Evolutionary conservation across 441 rosid species (phyloP), one percentile per base, ranked within the genome.

Genomic region (Euphorbia schlechtendalii): DNA sequence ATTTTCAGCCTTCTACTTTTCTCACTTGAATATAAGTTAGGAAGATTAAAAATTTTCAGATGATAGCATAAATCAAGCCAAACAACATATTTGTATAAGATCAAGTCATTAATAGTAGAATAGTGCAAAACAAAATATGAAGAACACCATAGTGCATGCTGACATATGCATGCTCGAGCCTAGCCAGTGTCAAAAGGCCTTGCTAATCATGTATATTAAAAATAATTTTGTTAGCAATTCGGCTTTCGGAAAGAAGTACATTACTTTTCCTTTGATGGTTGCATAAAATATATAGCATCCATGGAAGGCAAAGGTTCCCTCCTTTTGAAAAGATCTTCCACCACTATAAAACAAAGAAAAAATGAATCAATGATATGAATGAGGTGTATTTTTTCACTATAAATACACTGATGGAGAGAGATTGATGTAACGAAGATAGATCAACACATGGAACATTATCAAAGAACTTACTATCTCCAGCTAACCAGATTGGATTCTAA

Each of bases 261-360:
- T 73, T 90, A 93, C 96, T 94, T 94, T 64, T 85, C 85, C 82
- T 87, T 86, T 40, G 87, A 74, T 46, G 99, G 99, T 73, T 89
- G 96, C 76, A 94, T 79, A 59, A 91, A 94, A 77, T 94, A 94
- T 72, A 94, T 85, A 68, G 86, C 99, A 78, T 91, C 99, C 91
- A 89, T 80, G 38, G 98, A 75, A 41, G 88, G 84, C 75, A 94
- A 78, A 22, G 99, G 96, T 70, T 94, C 94, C 79, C 98, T 82
- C 49, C 90, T 84, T 67, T 80, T 87, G 73, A 79, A 80, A 61
- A 94, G 89, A 57, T 89, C 87, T 83, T 94, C 99, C 64, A 91
- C 99, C 96, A 89, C 99, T 94, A 82, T 66, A 77, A 49, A 27
- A 69, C 53, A 71, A 65, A 54, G 25, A 14, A 43, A 36, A n/a